Base-by-base conservation (phyloP, 495 filamentous ascomycete species). In the Parathielavia hyrcaniae region DNA sequence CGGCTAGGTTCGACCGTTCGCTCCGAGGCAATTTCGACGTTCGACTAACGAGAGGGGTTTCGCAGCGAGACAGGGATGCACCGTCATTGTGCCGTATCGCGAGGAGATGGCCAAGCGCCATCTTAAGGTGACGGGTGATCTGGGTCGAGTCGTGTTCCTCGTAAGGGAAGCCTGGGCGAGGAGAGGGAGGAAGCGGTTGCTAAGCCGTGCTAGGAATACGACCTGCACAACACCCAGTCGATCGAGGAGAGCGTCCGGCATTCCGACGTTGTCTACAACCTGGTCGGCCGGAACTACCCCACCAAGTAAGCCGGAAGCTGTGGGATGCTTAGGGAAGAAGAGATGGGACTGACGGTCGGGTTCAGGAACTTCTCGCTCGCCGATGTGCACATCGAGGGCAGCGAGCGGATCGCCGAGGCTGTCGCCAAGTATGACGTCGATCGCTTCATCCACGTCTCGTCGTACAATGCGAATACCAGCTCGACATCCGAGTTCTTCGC, bases 91-190 rank as follows among this genome's bases (percentile, higher is more conserved):
- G 57, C 93, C 93, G 46, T 99, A 83, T 81, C 85, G 93, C 35
- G 93, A 99, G 77, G 95, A 97, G 75, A 96, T 96, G 91, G 77
- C 85, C 55, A 97, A 96, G 82, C 86, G 93, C 63, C 91, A 97
- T 75, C 78, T 99, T 70, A 99, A 96, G 75, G 83, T 95, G 52
- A 81, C 90, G 40, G 93, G 93, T 73, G 93, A 99, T 78, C 79
- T 99, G 44, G 93, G 93, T 50, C 81, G 86, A 59, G 83, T 99
- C 40, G 76, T 86, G 61, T 96, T 97, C 73, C 80, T 91, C 64
- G 90, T 92, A 76, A 56, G 62, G 43, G 22, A n/a, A 32, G 9
- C 16, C 53, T 32, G 16, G 16, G 13, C 16, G 5, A 22, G 7
- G 16, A 8, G 14, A 7, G 32, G 13, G 36, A 49, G 49, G 57